Base-by-base conservation (phyloP, 225 moss, liverwort and hornwort species). In the Pseudoscleropodium purum region DNA sequence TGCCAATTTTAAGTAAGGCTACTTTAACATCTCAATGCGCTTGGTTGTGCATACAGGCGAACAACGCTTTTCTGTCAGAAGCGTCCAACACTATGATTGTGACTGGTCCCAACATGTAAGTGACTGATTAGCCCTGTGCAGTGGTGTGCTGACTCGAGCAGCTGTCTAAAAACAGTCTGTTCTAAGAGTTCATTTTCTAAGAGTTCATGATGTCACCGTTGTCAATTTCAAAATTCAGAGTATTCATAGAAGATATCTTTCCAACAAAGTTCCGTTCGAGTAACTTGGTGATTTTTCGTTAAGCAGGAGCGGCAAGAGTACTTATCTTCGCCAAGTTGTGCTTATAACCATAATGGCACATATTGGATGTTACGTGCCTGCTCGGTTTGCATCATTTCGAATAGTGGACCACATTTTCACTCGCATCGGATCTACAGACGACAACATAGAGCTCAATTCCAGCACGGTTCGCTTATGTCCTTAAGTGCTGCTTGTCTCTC, bases 271-370 rank as follows among this genome's bases (percentile, higher is more conserved):
- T 77, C 66, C 13, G 39, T 81, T 36, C 21, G 67, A 92, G 17
- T 87, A 57, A 91, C 77, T 78, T 83, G 64, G 82, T 86, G 75
- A 56, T 11, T 87, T 90, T 88, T 88, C 27, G 62, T 75, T 70
- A 70, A 87, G 77, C 95, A 98, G 98, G 99, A 96, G 97, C 90
- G 99, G 97, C 76, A 99, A 97, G 92, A 99, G 99, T 86, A 99
- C 99, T 63, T 97, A 99, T 81, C 90, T 97, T 79, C 94, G 95
- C 75, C 97, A 99, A 93, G 96, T 99, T 74, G 96, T 96, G 81
- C 92, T 96, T 90, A 95, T 99, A 88, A 96, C 96, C 74, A 95
- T 99, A 75, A 91, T 99, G 93, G 99, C 95, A 54, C 99, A 97
- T 87, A 95, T 96, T 91, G 99, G 99, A 64, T 99, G 97, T 84